phyloP scores from a whole-genome alignment of 257 asterid species.

The Penstemon davidsonii region DNA sequence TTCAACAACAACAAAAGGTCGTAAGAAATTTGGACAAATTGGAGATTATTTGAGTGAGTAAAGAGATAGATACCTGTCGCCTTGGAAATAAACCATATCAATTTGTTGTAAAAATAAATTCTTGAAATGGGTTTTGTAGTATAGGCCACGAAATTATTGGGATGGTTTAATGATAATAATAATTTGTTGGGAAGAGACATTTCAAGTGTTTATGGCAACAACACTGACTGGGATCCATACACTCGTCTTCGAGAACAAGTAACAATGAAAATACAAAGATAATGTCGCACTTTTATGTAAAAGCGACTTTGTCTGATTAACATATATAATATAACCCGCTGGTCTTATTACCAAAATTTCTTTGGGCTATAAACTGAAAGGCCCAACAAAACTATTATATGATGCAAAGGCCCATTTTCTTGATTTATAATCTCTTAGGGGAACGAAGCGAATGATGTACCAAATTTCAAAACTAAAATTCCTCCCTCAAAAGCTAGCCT shows the following conservation, averaged over 20 bases:
- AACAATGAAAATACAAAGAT: neutral
- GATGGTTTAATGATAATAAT: constrained; percentile 20
- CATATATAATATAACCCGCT: too few species aligned
- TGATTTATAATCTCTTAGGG: too few species aligned
- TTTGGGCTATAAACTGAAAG: too few species aligned
- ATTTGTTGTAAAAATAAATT: constrained; percentile 19
- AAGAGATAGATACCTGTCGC: constrained; percentile 31
- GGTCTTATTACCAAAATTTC: too few species aligned
- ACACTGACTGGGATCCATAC: too few species aligned
- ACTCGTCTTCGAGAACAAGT: too few species aligned
- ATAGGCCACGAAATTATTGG: constrained; percentile 28
- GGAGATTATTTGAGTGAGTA: neutral
- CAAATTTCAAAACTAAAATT: too few species aligned
- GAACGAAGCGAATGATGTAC: too few species aligned
- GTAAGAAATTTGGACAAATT: neutral
- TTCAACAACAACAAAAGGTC: neutral
- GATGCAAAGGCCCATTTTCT: too few species aligned
- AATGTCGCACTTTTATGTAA: too few species aligned
- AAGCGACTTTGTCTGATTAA: neutral
- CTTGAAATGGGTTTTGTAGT: constrained; percentile 22
- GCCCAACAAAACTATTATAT: too few species aligned
- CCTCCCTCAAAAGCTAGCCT: too few species aligned
- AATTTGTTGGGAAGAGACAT: constrained; percentile 25
- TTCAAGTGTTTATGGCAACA: constrained; percentile 12
- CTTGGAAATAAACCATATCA: constrained; percentile 29